phyloP scores from a whole-genome alignment of 441 rosid genomes.

The Mallotus japonicus region DNA sequence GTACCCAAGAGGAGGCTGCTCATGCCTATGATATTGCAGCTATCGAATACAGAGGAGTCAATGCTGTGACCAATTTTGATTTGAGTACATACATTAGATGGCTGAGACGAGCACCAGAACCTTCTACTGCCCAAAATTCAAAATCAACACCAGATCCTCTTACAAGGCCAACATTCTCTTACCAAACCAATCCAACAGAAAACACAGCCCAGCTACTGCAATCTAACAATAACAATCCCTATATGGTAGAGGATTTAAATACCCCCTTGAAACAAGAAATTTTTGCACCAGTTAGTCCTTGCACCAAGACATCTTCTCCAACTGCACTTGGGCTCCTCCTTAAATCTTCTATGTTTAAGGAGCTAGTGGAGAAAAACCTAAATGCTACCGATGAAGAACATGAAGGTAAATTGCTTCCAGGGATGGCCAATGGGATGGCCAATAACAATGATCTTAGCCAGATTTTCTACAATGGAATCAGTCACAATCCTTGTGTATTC shows the following conservation, averaged over 20 bases:
- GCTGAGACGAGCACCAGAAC: constrained; percentile 44
- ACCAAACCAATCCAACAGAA: constrained; percentile 16
- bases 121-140: constrained; percentile 25
- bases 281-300: constrained; percentile 17
- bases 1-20: constrained; percentile 82
- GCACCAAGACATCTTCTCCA: constrained; percentile 39
- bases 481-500: constrained; percentile 9
- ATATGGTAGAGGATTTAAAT: constrained; percentile 4
- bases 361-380: constrained; percentile 52
- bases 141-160: constrained; percentile 27
- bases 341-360: constrained; percentile 53
- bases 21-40: constrained; percentile 74
- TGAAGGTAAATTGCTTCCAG: constrained; percentile 1
- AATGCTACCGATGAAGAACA: constrained; percentile 27
- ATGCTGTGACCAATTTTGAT: constrained; percentile 67
- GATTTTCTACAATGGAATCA: constrained; percentile 21
- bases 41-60: constrained; percentile 67
- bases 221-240: constrained; percentile 19
- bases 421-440: neutral
- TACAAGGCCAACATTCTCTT: constrained; percentile 14
- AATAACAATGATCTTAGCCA: constrained; percentile 18
- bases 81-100: constrained; percentile 56
- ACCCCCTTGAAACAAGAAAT: constrained; percentile 13
- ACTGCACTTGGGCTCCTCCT: constrained; percentile 57
- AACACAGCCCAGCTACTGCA: constrained; percentile 23